A percentile compares a stretch with the other conserved stretches of the same genome.
phyloP scores from a whole-genome alignment of 2,329 filamentous ascomycete genomes.

The Lecanicillium sp. region DNA sequence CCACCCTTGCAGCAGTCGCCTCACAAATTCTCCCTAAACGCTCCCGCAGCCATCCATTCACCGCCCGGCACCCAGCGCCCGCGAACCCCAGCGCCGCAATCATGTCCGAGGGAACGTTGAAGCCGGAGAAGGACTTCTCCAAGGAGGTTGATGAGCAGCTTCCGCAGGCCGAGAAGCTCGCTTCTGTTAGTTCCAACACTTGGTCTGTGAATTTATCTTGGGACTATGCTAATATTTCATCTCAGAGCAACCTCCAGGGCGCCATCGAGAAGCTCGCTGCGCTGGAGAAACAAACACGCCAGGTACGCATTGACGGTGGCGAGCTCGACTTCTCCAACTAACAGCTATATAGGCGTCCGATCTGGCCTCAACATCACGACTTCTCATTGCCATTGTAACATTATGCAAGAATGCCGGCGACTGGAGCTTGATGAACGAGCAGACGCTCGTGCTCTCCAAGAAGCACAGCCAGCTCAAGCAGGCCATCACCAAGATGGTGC shows the following conservation, averaged over 20 bases:
- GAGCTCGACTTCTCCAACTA: conserved; percentile 16
- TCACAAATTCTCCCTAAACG: not conserved
- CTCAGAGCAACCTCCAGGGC: conserved; percentile 68
- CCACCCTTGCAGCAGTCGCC: not conserved
- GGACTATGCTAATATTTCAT: not conserved
- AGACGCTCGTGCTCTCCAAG: conserved; percentile 92
- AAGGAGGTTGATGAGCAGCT: conserved; percentile 92
- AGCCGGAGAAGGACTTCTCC: conserved; percentile 98
- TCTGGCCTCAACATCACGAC: conserved; percentile 86
- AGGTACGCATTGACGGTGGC: conserved; percentile 51
- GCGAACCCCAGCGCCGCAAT: conserved; percentile 18
- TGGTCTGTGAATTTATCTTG: conserved; percentile 14
- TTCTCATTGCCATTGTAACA: conserved; percentile 83
- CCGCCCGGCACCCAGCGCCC: not conserved
- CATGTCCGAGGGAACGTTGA: conserved; percentile 80
- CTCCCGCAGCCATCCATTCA: not conserved
- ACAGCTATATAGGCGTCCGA: conserved; percentile 70
- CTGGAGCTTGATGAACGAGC: conserved; percentile 94
- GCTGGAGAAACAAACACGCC: conserved; percentile 95
- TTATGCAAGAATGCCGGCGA: conserved; percentile 90
- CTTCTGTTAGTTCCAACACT: conserved; percentile 59
- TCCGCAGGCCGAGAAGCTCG: conserved; percentile 82
- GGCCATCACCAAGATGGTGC: conserved; percentile 98
- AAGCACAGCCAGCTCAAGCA: conserved; percentile 99
- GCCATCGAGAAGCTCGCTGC: conserved; percentile 89